Percentiles rank a stretch among this genome's conserved stretches.
phyloP scores from a whole-genome alignment of 164 flowering plant genomes.

The Aristolochia fimbriata region DNA sequence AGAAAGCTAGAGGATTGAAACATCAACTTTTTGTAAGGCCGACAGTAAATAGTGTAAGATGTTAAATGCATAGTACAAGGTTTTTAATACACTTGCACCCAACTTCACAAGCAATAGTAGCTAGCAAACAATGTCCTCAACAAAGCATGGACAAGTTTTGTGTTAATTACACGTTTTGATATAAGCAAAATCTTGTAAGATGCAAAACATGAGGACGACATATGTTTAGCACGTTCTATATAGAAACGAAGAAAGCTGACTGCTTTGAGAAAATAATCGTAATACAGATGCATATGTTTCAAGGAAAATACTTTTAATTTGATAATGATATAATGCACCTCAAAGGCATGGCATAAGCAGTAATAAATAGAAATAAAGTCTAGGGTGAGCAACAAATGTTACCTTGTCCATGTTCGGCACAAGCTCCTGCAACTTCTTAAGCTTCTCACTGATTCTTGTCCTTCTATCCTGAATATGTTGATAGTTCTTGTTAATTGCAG shows the following conservation, averaged over 20 bases:
- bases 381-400: background rate
- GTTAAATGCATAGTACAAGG: too few relatives aligned
- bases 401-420: conserved; percentile 98
- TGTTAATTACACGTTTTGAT: too few relatives aligned
- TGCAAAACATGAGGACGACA: too few relatives aligned
- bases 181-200: too few relatives aligned
- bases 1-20: background rate
- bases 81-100: too few relatives aligned
- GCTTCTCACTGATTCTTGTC: conserved; percentile 69
- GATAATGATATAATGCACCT: background rate
- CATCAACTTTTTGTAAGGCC: background rate
- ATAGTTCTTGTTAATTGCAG: background rate
- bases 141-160: background rate
- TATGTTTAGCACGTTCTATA: too few relatives aligned
- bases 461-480: conserved; percentile 57
- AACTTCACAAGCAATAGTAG: too few relatives aligned
- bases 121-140: too few relatives aligned
- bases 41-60: too few relatives aligned
- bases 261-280: background rate
- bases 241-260: too few relatives aligned
- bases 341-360: background rate
- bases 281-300: background rate
- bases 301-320: background rate
- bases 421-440: conserved; percentile 82
- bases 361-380: background rate